Conservation (phyloP, 306 rosid species). For the Cicer chorassanicum region DNA sequence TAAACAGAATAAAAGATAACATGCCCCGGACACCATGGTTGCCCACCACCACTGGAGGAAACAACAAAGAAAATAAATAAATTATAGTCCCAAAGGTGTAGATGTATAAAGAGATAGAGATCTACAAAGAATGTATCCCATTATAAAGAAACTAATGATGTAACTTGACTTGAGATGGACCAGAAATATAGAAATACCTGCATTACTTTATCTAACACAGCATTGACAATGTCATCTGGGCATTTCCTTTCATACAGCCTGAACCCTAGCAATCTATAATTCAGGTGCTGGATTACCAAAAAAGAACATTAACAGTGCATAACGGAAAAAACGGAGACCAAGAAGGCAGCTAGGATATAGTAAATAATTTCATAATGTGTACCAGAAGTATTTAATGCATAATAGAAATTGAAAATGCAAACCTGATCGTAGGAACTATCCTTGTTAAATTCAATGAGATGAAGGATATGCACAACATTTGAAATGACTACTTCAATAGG, state of each 20-base stretch:
- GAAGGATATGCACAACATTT: slow-evolving; percentile 66
- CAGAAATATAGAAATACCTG: slow-evolving; percentile 60
- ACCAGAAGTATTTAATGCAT: slow-evolving; percentile 29
- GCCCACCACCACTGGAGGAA: slow-evolving; percentile 21
- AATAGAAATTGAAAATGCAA: slow-evolving; percentile 41
- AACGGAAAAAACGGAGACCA: slow-evolving; percentile 38
- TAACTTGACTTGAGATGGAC: slow-evolving; percentile 37
- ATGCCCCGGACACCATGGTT: slow-evolving; percentile 12
- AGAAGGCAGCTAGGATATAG: slow-evolving; percentile 28
- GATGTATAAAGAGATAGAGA: slow-evolving; percentile 29
- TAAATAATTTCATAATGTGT: slow-evolving; percentile 19
- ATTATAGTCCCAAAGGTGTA: not conserved
- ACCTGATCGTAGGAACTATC: slow-evolving; percentile 86
- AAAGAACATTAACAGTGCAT: slow-evolving; percentile 34
- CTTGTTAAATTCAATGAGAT: slow-evolving; percentile 70
- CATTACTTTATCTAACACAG: slow-evolving; percentile 66
- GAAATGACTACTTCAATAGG: slow-evolving; percentile 69
- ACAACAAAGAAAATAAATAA: slow-evolving; percentile 7
- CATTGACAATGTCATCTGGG: slow-evolving; percentile 51
- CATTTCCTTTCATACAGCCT: slow-evolving; percentile 75
- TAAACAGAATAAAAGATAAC: not conserved
- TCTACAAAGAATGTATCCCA: slow-evolving; percentile 1
- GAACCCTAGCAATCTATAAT: slow-evolving; percentile 91
- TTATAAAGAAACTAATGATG: slow-evolving; percentile 27
- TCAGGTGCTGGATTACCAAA: slow-evolving; percentile 68